Conservation (phyloP, 495 filamentous ascomycete species). For the Parathielavia appendiculata region DNA sequence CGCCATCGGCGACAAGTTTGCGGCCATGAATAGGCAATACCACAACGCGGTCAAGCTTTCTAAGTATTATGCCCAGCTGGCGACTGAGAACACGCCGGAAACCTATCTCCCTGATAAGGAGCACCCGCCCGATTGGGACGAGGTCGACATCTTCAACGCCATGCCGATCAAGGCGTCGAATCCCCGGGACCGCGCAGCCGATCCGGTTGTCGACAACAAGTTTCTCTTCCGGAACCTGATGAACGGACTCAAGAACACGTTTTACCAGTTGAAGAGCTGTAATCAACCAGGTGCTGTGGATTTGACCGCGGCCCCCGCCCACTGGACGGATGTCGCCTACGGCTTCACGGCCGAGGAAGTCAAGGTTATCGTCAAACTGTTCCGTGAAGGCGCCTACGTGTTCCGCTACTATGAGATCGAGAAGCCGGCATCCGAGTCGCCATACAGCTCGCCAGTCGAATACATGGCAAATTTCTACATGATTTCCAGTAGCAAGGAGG, state of each 20-base stretch:
- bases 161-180: constrained; percentile 95
- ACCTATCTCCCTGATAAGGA: constrained; percentile 79
- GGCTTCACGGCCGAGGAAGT: constrained; percentile 98
- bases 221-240: constrained; percentile 98
- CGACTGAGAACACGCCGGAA: constrained; percentile 64
- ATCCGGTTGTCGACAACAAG: constrained; percentile 96
- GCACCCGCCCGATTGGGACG: constrained; percentile 84
- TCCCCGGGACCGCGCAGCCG: constrained; percentile 81
- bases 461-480: constrained; percentile 91
- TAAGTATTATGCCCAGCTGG: constrained; percentile 60
- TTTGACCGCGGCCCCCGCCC: constrained; percentile 67
- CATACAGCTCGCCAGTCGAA: constrained; percentile 73
- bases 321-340: constrained; percentile 94
- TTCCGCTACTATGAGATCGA: constrained; percentile 95
- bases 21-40: constrained; percentile 95
- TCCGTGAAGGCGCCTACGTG: constrained; percentile 90
- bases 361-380: constrained; percentile 90
- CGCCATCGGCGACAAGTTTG: constrained; percentile 96
- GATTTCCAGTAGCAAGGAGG: constrained; percentile 85
- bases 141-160: constrained; percentile 94
- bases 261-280: constrained; percentile 89
- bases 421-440: constrained; percentile 67
- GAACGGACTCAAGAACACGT: constrained; percentile 92
- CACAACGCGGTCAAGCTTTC: constrained; percentile 90
- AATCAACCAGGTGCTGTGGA: constrained; percentile 70